Base-by-base conservation (phyloP, 2,329 filamentous ascomycete genomes). In the Ceratocystis colombiana region DNA sequence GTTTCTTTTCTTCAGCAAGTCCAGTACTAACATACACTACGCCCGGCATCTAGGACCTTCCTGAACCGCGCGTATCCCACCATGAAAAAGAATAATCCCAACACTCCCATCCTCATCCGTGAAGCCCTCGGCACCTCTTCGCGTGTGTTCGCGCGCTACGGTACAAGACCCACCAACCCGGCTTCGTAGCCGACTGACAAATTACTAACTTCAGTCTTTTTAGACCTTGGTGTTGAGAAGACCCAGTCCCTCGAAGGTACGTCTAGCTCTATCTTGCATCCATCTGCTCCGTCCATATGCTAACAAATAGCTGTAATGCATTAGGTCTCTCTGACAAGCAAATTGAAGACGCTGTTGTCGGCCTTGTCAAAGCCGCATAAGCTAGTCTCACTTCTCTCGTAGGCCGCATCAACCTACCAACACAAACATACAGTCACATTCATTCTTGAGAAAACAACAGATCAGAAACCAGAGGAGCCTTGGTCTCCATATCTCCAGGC, bases 51-150 rank as follows among this genome's bases (percentile, higher is more conserved):
- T 72, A 96, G 94, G 76, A 87, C 88, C 37, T 99, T 99, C 79
- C 82, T 99, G 71, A 88, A 87, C 70, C 86, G 90, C 75, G 87
- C 91, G 71, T 99, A 99, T 78, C 94, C 94, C 61, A 94, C 89
- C 68, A 97, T 99, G 93, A 99, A 99, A 86, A 95, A 96, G 82
- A 89, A 93, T 83, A 99, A 99, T 80, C 94, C 94, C 67, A 81
- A 89, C 77, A 92, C 84, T 62, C 94, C 94, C 65, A 97, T 99
- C 77, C 81, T 99, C 81, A 86, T 99, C 73, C 89, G 94, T 74
- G 94, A 97, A 81, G 94, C 93, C 64, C 80, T 84, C 71, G 90
- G 89, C 73, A 90, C 89, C 65, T 80, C 88, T 75, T 93, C 94
- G 70, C 88, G 85, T 76, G 85, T 99, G 70, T 97, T 88, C 77